Base-by-base conservation (phyloP, 768 basidiomycete species). In the Tulasnella sp. region DNA sequence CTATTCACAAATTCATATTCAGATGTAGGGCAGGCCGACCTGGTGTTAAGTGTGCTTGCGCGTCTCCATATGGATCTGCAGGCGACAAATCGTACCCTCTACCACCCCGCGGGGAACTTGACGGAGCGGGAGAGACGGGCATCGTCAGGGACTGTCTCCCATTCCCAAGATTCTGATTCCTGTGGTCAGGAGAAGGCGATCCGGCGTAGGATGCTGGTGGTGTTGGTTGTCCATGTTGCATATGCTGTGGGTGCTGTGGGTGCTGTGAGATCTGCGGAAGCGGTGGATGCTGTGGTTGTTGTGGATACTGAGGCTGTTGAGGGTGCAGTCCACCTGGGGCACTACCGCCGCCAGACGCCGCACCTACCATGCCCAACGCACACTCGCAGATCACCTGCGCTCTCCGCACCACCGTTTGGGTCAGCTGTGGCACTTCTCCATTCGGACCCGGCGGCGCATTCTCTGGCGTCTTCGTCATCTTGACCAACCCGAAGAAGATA, bases 301-400 rank as follows among this genome's bases (percentile, higher is more conserved):
- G 51, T 4, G 9, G 26, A n/a, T 19, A 15, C 17, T 30, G 21
- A 9, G 26, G 26, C n/a, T 30, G 26, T 17, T 21, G 26, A 24
- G n/a, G 15, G 27, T 26, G 10, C 51, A 30, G 32, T n/a, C n/a
- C n/a, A n/a, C 34, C 26, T 21, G 47, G 47, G 10, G 7, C 24
- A 26, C 24, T 10, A 19, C 47, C 47, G 10, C 47, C 47, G 17
- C 30, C 54, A 45, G 54, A 29, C n/a, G 50, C 56, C 13, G 56
- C 27, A 17, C 27, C 59, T 4, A 43, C 61, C 43, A 51, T 41
- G 11, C 61, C 54, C 68, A 89, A 71, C 1, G 88, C 88, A 67
- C 86, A 93, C 71, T 88, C 85, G 66, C 89, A 92, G 48, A 91
- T 82, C 13, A 89, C 89, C 71, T 91, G 90, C 15, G 90, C 88